A percentile compares a stretch with the other conserved stretches of the same genome.
These are phyloP conservation scores for Climacium dendroides DNA, from an alignment of 225 moss, liverwort and hornwort genomes.

Conservation along the genomic window DNA sequence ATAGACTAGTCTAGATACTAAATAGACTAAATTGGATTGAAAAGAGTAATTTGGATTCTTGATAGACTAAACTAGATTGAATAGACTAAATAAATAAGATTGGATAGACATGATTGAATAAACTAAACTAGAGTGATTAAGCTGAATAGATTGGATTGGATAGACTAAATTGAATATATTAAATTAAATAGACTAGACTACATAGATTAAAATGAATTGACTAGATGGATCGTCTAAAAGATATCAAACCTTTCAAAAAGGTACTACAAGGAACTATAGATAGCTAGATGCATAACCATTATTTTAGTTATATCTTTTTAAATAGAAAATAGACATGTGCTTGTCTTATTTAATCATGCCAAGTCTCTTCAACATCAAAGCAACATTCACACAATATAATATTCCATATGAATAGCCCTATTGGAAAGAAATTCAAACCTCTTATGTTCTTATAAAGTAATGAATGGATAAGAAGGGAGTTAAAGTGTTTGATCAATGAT, in stretches of 20 bases:
- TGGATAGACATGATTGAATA: too few species aligned
- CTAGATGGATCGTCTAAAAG: neutral
- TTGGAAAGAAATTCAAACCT: neutral
- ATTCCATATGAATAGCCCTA: neutral
- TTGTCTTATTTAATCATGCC: neutral
- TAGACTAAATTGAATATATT: too few species aligned
- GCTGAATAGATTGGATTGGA: too few species aligned
- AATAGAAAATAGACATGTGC: fast-evolving
- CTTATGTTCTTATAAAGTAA: neutral
- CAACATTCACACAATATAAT: neutral
- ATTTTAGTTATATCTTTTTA: neutral
- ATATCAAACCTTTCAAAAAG: neutral
- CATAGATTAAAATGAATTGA: too few species aligned
- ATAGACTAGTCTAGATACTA: too few species aligned
- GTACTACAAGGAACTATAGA: neutral
- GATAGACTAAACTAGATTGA: too few species aligned
- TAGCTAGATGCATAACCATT: neutral
- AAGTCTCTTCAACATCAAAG: neutral
- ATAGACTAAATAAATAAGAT: too few species aligned
- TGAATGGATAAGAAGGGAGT: neutral
- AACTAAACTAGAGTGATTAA: too few species aligned
- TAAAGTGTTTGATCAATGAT: too few species aligned
- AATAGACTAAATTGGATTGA: too few species aligned
- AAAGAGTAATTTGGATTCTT: too few species aligned
- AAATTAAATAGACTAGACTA: too few species aligned